These are phyloP conservation scores for Pseudocercospora fuligena DNA, from an alignment of 2,329 filamentous ascomycete species.

Conservation along the genomic window DNA sequence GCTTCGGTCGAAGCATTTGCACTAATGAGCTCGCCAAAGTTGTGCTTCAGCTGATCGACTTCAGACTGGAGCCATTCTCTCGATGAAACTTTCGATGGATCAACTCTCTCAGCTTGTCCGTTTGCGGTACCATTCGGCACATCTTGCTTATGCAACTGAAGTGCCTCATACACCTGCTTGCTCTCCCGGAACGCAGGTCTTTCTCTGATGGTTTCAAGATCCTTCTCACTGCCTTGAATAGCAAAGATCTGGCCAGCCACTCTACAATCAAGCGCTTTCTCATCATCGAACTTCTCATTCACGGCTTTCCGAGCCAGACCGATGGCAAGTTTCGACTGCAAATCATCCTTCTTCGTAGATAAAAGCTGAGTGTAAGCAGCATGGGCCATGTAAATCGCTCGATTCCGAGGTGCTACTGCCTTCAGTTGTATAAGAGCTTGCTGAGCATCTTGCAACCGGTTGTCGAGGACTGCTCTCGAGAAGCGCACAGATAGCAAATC, in stretches of 20 bases:
- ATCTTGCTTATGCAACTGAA: conserved; percentile 23
- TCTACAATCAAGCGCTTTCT: conserved; percentile 36
- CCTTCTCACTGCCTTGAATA: conserved; percentile 32
- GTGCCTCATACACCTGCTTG: conserved; percentile 38
- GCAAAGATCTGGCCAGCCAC: conserved; percentile 42
- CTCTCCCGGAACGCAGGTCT: conserved; percentile 34
- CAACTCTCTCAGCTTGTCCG: neutral
- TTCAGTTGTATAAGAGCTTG: conserved; percentile 43
- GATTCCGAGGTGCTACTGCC: conserved; percentile 36
- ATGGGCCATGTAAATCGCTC: conserved; percentile 42
- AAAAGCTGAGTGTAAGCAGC: conserved; percentile 41
- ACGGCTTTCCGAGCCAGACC: conserved; percentile 40
- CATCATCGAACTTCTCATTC: conserved; percentile 38
- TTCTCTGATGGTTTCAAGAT: conserved; percentile 33
- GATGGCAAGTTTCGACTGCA: conserved; percentile 38
- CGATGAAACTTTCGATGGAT: conserved; percentile 13
- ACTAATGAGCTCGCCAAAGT: conserved; percentile 29
- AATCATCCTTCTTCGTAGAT: conserved; percentile 36
- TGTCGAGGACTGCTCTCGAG: conserved; percentile 37
- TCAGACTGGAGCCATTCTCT: conserved; percentile 31
- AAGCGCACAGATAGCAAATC: conserved; percentile 39
- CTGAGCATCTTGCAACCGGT: conserved; percentile 40
- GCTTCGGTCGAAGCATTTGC: conserved; percentile 18
- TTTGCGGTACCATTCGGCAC: conserved; percentile 5
- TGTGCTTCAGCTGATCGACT: conserved; percentile 32